Percentiles rank a stretch among this genome's conserved stretches.
Evolutionary conservation across 1,139 yeast species (phyloP).

Genomic region (Candida buenavistaensis): DNA sequence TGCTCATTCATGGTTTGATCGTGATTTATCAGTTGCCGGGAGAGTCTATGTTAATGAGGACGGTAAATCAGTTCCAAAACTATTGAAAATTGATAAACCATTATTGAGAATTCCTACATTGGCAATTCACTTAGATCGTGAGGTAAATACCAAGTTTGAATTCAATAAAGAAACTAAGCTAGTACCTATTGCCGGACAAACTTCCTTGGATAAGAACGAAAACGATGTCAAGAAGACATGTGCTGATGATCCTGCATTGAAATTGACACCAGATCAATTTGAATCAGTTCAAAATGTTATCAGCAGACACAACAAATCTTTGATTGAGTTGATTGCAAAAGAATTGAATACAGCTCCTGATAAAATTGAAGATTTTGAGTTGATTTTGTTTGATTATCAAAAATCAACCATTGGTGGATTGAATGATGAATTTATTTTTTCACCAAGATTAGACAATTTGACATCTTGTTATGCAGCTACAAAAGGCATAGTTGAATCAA

Average conservation of each 20-base stretch:
- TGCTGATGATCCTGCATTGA: constrained; percentile 45
- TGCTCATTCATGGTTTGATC: constrained; percentile 91
- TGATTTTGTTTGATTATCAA: constrained; percentile 85
- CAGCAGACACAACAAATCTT: constrained; percentile 72
- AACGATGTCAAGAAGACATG: constrained; percentile 25
- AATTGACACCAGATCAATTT: constrained; percentile 54
- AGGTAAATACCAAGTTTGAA: constrained; percentile 75
- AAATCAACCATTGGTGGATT: constrained; percentile 82
- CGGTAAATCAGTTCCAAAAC: constrained; percentile 58
- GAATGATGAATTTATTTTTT: constrained; percentile 85
- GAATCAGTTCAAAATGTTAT: constrained; percentile 65
- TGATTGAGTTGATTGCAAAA: constrained; percentile 66
- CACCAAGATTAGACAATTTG: constrained; percentile 91
- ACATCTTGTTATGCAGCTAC: constrained; percentile 83
- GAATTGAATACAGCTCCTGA: constrained; percentile 51
- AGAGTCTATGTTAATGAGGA: constrained; percentile 66
- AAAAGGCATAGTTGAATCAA: constrained; percentile 64
- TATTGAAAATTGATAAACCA: constrained; percentile 81
- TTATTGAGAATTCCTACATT: constrained; percentile 88
- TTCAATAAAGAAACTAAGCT: constrained; percentile 87
- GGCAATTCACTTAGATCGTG: constrained; percentile 89
- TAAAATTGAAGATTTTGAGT: constrained; percentile 85
- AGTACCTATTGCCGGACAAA: constrained; percentile 83
- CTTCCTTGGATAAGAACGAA: constrained; percentile 30
- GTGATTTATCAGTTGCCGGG: constrained; percentile 91